Conservation (phyloP, 2,329 filamentous ascomycete species). For the Cladosporium sp. region DNA sequence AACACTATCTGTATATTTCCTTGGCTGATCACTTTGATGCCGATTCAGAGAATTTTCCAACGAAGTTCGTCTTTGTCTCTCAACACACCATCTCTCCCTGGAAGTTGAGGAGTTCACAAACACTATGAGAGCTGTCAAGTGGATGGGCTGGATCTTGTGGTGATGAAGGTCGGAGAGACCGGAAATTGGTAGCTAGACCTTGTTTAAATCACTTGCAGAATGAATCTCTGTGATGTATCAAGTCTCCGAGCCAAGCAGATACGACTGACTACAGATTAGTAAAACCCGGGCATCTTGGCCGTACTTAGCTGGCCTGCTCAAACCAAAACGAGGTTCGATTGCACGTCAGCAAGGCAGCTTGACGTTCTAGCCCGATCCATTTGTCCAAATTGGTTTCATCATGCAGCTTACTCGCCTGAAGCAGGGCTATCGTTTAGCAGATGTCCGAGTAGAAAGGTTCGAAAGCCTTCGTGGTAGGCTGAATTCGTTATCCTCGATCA, state of each 20-base stretch:
- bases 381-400: no score
- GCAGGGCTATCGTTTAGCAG: no score
- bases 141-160: neutral
- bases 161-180: neutral
- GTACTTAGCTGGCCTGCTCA: no score
- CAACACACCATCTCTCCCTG: neutral
- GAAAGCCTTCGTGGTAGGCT: no score
- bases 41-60: no score
- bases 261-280: neutral
- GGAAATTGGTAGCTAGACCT: neutral
- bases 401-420: no score
- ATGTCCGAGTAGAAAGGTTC: no score
- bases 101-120: neutral
- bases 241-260: neutral
- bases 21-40: constrained; percentile 1
- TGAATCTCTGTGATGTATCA: neutral
- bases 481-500: no score
- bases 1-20: neutral
- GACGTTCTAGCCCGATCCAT: no score
- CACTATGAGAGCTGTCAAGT: neutral
- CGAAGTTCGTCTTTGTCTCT: neutral
- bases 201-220: neutral
- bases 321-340: no score
- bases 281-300: no score
- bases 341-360: no score